Evolutionary conservation across 1,284 basidiomycete species (phyloP), one percentile per base, ranked within the genome.

Genomic region (Psilocybe mexicana): DNA sequence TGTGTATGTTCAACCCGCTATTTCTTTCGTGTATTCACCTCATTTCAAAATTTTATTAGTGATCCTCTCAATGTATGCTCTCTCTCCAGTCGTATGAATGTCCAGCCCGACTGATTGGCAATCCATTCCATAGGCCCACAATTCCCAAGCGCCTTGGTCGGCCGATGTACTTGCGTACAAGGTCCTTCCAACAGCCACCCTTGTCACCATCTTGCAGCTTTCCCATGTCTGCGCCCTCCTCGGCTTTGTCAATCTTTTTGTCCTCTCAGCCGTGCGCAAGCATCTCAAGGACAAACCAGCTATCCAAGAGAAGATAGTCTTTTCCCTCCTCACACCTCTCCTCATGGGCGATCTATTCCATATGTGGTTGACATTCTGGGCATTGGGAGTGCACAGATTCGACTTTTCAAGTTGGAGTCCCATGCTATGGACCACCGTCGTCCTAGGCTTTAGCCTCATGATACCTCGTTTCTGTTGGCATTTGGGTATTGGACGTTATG

Each of bases 141-240:
- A 90, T 64, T 73, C 79, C 43, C 89, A 91, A 71, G 89, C 88
- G 6, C 87, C 88, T 26, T 90, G 88, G 88, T 79, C 83, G 26
- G 55, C 69, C 23, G 72, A 74, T 57, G 70, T 61, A 45, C 70
- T 76, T n/a, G 81, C 86, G 23, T 78, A 80, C 23, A 67, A 72
- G 6, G 69, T 69, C 4, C 75, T 91, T 6, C 82, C 88, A 1
- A 77, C 69, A 33, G 88, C 88, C 0, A 84, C 88, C 12, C 70
- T 82, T 26, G 86, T 91, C 44, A 88, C 88, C 1, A 72, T 78
- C 43, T 59, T 87, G 40, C 88, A 91, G 67, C 84, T 91, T 55
- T 88, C 85, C 0, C 86, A 91, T 64, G 87, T 88, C 55, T 90
- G 88, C 64, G 86, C 82, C 43, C 82, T 92, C 30, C 69, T 91